These are phyloP conservation scores for Apodospora peruviana DNA, from an alignment of 495 filamentous ascomycete species.

Conservation along the genomic window DNA sequence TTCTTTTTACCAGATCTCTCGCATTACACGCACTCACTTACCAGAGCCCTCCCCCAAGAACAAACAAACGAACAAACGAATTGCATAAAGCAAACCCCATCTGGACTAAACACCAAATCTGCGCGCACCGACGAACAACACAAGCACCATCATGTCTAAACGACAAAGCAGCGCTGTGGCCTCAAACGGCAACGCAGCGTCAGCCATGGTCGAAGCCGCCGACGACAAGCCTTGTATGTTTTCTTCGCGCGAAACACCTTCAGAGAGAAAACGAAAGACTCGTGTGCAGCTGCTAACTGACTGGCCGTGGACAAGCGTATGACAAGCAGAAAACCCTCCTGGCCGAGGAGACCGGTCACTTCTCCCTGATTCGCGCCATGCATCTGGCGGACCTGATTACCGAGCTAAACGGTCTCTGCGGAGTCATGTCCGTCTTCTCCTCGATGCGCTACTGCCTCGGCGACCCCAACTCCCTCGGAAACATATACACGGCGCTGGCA, in stretches of 20 bases:
- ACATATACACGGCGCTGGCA: constrained; percentile 74
- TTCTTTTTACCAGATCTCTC: no score
- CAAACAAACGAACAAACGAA: neutral
- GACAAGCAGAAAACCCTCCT: constrained; percentile 87
- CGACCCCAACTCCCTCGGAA: constrained; percentile 54
- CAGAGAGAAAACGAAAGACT: no score
- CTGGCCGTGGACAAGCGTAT: no score
- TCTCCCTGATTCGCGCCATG: constrained; percentile 64
- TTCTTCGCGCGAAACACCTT: neutral
- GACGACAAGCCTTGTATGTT: constrained; percentile 26
- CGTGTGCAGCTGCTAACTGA: no score
- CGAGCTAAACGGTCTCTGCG: constrained; percentile 90
- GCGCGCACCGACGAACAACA: neutral
- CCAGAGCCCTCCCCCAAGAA: no score
- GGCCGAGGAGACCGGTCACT: constrained; percentile 67
- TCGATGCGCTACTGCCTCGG: constrained; percentile 91
- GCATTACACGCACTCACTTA: no score
- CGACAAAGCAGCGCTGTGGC: constrained; percentile 33
- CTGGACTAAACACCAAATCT: neutral
- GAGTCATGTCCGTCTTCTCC: constrained; percentile 90
- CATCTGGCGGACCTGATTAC: constrained; percentile 96
- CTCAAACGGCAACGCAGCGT: constrained; percentile 34
- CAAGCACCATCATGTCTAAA: constrained; percentile 45
- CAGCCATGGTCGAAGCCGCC: constrained; percentile 15
- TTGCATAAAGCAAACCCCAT: neutral